Percentiles rank a stretch among this genome's conserved stretches.
phyloP scores from a whole-genome alignment of 768 basidiomycete genomes.

The Boletus insuetus region DNA sequence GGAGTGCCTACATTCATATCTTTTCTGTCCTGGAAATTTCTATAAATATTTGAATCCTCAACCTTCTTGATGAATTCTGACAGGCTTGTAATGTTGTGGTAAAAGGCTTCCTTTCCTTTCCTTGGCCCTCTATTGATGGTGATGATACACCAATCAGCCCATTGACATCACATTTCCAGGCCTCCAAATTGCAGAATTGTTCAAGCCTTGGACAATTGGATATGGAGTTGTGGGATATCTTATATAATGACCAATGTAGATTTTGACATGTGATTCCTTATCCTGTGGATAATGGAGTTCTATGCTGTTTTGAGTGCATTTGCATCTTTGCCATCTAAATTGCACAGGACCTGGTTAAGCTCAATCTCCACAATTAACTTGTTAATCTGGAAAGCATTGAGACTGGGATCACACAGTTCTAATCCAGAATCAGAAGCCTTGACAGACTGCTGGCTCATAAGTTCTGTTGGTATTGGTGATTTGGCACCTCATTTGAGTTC shows the following conservation, averaged over 20 bases:
- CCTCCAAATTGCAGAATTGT: neutral
- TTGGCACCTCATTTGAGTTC: too few relatives aligned
- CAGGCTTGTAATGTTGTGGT: neutral
- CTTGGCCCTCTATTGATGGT: neutral
- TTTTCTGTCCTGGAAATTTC: neutral
- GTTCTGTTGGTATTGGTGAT: too few relatives aligned
- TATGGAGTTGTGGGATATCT: too few relatives aligned
- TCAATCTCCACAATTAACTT: neutral
- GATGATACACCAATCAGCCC: neutral
- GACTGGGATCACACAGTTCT: neutral
- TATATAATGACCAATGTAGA: neutral
- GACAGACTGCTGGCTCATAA: neutral
- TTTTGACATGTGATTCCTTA: neutral
- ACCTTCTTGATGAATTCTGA: neutral
- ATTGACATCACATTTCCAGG: neutral
- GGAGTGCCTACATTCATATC: neutral
- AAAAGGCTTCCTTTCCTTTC: neutral
- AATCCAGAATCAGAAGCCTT: neutral
- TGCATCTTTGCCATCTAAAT: neutral
- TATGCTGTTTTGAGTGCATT: neutral
- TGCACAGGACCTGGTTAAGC: neutral
- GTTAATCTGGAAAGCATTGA: neutral
- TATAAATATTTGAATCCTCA: neutral
- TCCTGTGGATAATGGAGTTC: neutral
- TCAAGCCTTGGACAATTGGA: neutral